phyloP scores from a whole-genome alignment of 148 eudicot species.

The Heliamphora exappendiculata region DNA sequence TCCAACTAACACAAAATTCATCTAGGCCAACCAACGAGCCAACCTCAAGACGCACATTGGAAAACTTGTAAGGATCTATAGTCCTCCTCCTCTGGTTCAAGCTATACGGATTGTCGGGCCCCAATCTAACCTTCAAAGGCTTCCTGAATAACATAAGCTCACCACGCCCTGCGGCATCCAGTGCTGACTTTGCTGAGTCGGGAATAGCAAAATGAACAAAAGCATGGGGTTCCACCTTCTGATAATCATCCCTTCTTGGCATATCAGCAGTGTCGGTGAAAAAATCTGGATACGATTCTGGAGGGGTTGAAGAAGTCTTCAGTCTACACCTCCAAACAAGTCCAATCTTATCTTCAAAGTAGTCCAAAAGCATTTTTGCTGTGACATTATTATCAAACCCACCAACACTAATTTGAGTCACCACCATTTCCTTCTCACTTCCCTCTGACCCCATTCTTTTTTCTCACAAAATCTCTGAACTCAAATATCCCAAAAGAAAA shows the following conservation, averaged over 20 bases:
- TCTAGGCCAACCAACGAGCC: conserved; percentile 48
- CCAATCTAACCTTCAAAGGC: conserved; percentile 44
- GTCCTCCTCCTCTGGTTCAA: conserved; percentile 54
- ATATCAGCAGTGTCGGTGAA: conserved; percentile 16
- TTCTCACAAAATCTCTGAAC: neutral
- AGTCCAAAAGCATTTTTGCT: conserved; percentile 52
- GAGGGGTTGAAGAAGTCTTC: conserved; percentile 85
- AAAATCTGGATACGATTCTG: conserved; percentile 54
- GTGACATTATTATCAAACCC: conserved; percentile 54
- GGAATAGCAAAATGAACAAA: conserved; percentile 66
- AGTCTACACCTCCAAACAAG: conserved; percentile 74
- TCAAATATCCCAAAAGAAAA: neutral
- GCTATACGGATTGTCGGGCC: conserved; percentile 62
- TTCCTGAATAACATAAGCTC: conserved; percentile 32
- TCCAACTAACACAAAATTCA: conserved; percentile 66
- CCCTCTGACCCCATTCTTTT: conserved; percentile 47
- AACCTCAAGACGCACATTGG: conserved; percentile 46
- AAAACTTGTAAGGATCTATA: conserved; percentile 39
- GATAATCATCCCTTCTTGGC: conserved; percentile 32
- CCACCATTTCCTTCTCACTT: conserved; percentile 35
- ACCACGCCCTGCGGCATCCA: conserved; percentile 39
- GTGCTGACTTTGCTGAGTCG: conserved; percentile 37
- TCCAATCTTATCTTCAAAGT: conserved; percentile 53
- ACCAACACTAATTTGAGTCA: conserved; percentile 75
- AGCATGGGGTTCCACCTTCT: conserved; percentile 79